These are phyloP conservation scores for Akebia trifoliata DNA, from an alignment of 164 flowering plant genomes.

Conservation along the genomic window DNA sequence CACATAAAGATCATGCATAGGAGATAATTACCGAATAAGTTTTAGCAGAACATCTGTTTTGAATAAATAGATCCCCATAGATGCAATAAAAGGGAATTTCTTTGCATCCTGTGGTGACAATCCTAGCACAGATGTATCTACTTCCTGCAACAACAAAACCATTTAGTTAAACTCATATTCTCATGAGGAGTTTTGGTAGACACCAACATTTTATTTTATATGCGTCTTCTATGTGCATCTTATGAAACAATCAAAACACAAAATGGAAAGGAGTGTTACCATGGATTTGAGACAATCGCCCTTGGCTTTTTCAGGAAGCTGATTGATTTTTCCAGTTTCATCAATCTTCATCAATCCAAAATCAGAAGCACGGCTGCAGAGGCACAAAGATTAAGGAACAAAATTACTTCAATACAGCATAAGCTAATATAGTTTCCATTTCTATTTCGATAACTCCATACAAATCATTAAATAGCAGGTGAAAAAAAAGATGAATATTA, in stretches of 20 bases:
- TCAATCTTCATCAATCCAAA: constrained; percentile 85
- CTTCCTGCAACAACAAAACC: constrained; percentile 45
- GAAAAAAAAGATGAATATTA: neutral
- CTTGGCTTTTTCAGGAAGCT: constrained; percentile 79
- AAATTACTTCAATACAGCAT: neutral
- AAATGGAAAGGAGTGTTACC: constrained; percentile 34
- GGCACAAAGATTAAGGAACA: neutral
- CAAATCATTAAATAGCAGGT: no score
- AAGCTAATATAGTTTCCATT: no score
- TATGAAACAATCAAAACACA: neutral
- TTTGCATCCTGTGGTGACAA: constrained; percentile 50
- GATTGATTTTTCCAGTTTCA: constrained; percentile 48
- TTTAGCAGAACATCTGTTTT: constrained; percentile 65
- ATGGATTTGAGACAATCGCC: constrained; percentile 62
- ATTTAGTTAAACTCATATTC: neutral
- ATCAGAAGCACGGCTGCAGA: constrained; percentile 78
- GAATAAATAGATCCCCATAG: constrained; percentile 91
- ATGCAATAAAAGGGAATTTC: constrained; percentile 72
- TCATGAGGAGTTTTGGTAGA: no score
- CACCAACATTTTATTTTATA: no score
- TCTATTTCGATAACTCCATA: no score
- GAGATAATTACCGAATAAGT: constrained; percentile 38
- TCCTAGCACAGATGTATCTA: constrained; percentile 71
- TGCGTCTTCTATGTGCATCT: no score
- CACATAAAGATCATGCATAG: neutral